Base-by-base conservation (phyloP, 1,139 yeast species). In the Candida sanyaensis region DNA sequence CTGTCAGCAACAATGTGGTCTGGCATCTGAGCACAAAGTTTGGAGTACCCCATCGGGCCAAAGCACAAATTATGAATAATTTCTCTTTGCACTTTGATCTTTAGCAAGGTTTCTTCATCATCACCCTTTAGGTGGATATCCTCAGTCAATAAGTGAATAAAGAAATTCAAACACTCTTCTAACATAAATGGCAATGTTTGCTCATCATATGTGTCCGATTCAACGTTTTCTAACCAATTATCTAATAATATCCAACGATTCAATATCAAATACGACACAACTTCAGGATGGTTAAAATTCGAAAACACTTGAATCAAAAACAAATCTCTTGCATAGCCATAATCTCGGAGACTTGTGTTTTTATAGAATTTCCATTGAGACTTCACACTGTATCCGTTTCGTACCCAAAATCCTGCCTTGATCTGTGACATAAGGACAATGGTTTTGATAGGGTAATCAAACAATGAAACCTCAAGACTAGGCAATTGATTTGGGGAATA, bases 311-410 rank as follows among this genome's bases (percentile, higher is more conserved):
- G 98, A 0, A 82, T 73, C 63, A 88, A 71, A 59, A 80, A 88
- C 31, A 92, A 64, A 58, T 92, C 97, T 55, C 96, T 77, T 59
- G 83, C 73, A 61, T 78, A 90, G 0, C 97, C 96, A 53, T 83
- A 81, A 55, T 93, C 98, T 46, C 98, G 73, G 43, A 92, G 76
- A 6, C 91, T 88, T n/a, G 91, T 80, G 51, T 82, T 86, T 38
- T 88, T 80, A 63, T 93, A 93, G 53, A 91, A 83, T 55, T 84
- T 86, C 55, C 88, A 76, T 60, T 93, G 98, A 31, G 85, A 84
- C 44, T 88, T 77, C 10, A 90, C 83, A 40, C 93, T 86, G 52
- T 82, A 78, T 0, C 80, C 77, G 63, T 81, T 81, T 55, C 86
- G 68, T 0, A 81, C 85, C 86, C 86, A 81, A 48, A 75, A 73